These are phyloP conservation scores for Populus euphratica DNA, from an alignment of 345 rosid species.

Conservation along the genomic window DNA sequence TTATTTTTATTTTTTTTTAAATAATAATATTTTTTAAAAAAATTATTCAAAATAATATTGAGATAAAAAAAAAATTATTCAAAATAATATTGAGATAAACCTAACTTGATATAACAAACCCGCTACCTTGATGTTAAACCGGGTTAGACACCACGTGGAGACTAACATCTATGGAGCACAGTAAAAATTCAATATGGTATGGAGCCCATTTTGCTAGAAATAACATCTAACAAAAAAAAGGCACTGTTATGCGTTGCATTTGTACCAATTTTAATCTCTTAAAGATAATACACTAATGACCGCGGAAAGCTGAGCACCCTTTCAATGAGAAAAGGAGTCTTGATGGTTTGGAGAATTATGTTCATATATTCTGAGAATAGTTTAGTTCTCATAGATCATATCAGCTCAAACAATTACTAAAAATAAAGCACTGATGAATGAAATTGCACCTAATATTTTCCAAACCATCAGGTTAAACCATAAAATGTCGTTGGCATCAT, in stretches of 20 bases:
- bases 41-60: accelerated
- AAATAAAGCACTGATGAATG: neutral
- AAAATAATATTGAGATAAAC: accelerated
- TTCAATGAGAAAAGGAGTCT: neutral
- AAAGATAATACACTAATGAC: no score
- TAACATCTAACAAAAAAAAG: neutral
- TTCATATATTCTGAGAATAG: neutral
- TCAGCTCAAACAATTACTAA: neutral
- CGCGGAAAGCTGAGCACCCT: neutral
- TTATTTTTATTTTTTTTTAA: no score
- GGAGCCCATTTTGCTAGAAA: no score
- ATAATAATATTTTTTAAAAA: no score
- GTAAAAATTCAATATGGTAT: no score
- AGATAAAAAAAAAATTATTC: no score
- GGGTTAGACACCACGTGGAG: accelerated
- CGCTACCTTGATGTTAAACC: no score
- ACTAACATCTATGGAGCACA: no score
- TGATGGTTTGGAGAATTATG: neutral
- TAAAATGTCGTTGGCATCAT: no score
- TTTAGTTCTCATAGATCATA: neutral
- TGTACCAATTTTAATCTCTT: neutral
- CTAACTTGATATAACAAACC: no score
- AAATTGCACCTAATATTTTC: neutral
- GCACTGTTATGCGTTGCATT: neutral
- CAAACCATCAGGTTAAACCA: neutral